These are phyloP conservation scores for Lolium perenne DNA, from an alignment of 176 grass and related monocot genomes.

Conservation along the genomic window DNA sequence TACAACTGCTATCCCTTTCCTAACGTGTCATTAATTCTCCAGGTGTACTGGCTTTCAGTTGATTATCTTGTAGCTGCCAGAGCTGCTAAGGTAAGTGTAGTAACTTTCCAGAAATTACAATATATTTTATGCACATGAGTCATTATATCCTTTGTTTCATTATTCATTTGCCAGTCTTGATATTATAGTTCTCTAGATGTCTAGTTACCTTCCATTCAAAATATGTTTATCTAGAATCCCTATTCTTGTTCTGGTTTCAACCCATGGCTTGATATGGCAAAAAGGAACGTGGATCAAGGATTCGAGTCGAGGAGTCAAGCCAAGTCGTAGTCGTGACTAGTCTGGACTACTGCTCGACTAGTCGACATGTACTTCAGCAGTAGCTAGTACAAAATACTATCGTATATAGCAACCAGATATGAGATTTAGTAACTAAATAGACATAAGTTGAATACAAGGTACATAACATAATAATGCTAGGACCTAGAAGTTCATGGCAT, in stretches of 20 bases:
- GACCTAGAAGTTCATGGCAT: too few relatives aligned
- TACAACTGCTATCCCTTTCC: conserved; percentile 20
- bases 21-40: conserved; percentile 50
- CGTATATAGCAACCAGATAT: too few relatives aligned
- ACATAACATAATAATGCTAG: too few relatives aligned
- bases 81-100: conserved; percentile 74
- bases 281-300: neutral
- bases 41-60: conserved; percentile 97
- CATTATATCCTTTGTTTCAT: conserved; percentile 41
- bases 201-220: conserved; percentile 25
- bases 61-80: conserved; percentile 88
- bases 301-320: too few relatives aligned
- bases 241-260: conserved; percentile 5
- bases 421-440: too few relatives aligned
- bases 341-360: too few relatives aligned
- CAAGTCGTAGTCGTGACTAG: too few relatives aligned
- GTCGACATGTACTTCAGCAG: too few relatives aligned
- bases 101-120: conserved; percentile 21
- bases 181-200: conserved; percentile 34
- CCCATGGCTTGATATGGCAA: neutral
- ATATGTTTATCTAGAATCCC: conserved; percentile 10
- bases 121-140: conserved; percentile 23
- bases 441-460: too few relatives aligned
- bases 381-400: too few relatives aligned
- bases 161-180: conserved; percentile 18